Percentiles rank a stretch among this genome's conserved stretches.
phyloP scores from a whole-genome alignment of 1,139 yeast genomes.

The Debaryomyces sp. region DNA sequence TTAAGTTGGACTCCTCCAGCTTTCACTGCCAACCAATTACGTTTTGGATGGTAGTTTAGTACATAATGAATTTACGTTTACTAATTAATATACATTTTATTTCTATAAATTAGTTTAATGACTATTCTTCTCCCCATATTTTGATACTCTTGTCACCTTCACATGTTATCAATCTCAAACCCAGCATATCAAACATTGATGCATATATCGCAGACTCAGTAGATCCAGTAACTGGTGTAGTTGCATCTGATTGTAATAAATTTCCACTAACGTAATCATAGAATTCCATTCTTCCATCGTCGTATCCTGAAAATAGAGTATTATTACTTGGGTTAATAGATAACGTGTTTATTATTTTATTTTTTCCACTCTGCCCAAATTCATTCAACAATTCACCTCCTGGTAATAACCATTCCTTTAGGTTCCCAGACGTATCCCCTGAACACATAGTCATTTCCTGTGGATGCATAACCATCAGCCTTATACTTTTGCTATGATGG shows the following conservation, averaged over 20 bases:
- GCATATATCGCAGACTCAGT: constrained; percentile 68
- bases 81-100: not conserved
- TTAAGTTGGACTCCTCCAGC: constrained; percentile 94
- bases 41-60: constrained; percentile 83
- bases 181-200: constrained; percentile 77
- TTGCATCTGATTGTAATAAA: constrained; percentile 54
- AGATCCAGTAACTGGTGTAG: constrained; percentile 70
- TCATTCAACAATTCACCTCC: constrained; percentile 63
- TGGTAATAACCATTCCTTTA: constrained; percentile 85
- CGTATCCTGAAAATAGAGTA: constrained; percentile 80
- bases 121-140: constrained; percentile 65
- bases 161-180: constrained; percentile 79
- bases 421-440: constrained; percentile 76
- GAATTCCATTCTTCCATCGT: constrained; percentile 76
- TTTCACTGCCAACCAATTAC: constrained; percentile 91
- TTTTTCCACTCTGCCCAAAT: constrained; percentile 34
- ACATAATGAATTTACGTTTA: constrained; percentile 9
- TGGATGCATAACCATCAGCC: constrained; percentile 74
- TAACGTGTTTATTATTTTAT: constrained; percentile 67
- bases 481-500: constrained; percentile 80
- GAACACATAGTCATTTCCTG: constrained; percentile 71
- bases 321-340: constrained; percentile 63
- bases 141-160: constrained; percentile 90
- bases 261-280: constrained; percentile 79
- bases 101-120: constrained; percentile 1